Evolutionary conservation across 2,329 filamentous ascomycete species (phyloP).

Genomic region (Chaetothyriales sp.): DNA sequence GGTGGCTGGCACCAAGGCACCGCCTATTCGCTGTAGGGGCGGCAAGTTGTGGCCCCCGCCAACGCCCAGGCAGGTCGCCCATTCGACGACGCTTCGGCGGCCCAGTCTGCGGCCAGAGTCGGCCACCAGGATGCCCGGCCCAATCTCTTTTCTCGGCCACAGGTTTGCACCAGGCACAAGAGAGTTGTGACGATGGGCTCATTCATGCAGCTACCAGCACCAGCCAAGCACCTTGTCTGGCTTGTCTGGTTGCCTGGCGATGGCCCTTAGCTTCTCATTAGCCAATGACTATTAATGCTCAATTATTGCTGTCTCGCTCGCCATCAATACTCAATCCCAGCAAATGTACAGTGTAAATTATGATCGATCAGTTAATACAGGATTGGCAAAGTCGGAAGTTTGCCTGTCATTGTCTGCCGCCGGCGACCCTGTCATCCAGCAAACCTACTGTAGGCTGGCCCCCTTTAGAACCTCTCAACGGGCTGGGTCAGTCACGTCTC

Average conservation of each 20-base stretch:
- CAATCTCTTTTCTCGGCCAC: neutral
- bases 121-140: neutral
- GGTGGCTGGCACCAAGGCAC: neutral
- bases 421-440: neutral
- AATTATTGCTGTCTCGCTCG: neutral
- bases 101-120: neutral
- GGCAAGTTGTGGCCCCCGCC: neutral
- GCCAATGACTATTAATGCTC: too few species aligned
- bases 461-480: neutral
- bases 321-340: neutral
- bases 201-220: neutral
- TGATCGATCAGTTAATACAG: neutral
- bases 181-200: neutral
- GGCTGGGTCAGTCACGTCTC: neutral
- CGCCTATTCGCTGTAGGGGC: neutral
- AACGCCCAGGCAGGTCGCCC: neutral
- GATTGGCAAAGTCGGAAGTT: neutral
- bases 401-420: neutral
- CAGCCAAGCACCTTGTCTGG: neutral
- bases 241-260: neutral
- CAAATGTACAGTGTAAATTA: too few species aligned
- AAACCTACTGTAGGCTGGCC: neutral
- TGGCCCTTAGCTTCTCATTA: neutral
- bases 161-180: neutral
- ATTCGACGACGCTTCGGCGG: neutral